phyloP scores from a whole-genome alignment of 2,329 filamentous ascomycete genomes.

The Cucurbitaria berberidis region DNA sequence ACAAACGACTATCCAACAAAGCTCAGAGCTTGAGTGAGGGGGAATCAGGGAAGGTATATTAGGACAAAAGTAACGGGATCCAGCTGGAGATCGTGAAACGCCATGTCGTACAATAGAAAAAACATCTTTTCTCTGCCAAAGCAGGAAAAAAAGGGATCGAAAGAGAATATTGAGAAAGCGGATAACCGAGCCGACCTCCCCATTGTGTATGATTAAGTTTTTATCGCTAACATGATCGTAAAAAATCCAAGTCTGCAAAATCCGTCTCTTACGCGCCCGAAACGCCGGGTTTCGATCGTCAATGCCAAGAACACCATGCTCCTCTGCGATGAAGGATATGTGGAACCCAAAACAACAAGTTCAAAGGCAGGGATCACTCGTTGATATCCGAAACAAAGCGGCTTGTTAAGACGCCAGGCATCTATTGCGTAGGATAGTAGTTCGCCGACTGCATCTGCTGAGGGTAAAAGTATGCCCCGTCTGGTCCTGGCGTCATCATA shows the following conservation, averaged over 20 bases:
- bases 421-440: conserved; percentile 64
- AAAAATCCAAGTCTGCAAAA: neutral
- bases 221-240: neutral
- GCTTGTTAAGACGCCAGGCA: neutral
- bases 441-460: conserved; percentile 54
- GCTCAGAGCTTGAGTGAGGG: neutral
- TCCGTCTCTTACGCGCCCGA: neutral
- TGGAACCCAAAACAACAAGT: neutral
- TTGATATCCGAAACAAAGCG: neutral
- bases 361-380: neutral
- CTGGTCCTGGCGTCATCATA: conserved; percentile 72
- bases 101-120: conserved; percentile 2
- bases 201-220: neutral
- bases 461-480: conserved; percentile 64
- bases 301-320: conserved; percentile 8
- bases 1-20: neutral
- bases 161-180: neutral
- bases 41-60: neutral
- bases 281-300: conserved; percentile 11
- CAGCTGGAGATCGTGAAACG: neutral
- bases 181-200: neutral
- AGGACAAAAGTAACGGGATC: neutral
- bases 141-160: neutral
- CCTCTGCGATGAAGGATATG: neutral
- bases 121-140: neutral